phyloP scores from a whole-genome alignment of 352 stramenopile species.

The Phytophthora litchii region DNA sequence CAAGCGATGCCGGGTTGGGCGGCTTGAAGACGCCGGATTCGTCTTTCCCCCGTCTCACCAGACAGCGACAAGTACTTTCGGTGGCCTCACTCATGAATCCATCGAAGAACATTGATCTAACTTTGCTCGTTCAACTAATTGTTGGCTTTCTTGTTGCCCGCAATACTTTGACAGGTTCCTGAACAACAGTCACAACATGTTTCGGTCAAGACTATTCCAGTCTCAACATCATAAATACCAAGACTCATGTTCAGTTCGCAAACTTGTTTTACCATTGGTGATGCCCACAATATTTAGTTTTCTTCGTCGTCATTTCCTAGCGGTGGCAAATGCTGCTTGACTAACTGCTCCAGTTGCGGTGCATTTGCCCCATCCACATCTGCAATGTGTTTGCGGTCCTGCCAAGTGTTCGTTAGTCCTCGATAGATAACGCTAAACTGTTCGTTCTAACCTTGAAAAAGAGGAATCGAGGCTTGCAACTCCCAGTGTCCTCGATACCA shows the following conservation, averaged over 20 bases:
- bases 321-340: constrained; percentile 66
- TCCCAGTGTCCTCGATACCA: constrained; percentile 56
- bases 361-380: constrained; percentile 67
- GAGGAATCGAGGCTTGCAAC: constrained; percentile 72
- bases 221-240: constrained; percentile 9
- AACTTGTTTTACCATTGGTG: not conserved
- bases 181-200: not conserved
- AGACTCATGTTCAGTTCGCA: constrained; percentile 8
- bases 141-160: no score
- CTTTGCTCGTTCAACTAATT: not conserved
- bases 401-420: constrained; percentile 7
- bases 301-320: constrained; percentile 62
- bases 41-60: constrained; percentile 38
- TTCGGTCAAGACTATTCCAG: not conserved
- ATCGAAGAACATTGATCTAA: constrained; percentile 13
- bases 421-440: not conserved
- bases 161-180: not conserved
- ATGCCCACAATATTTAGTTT: constrained; percentile 22
- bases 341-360: constrained; percentile 62
- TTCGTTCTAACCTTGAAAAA: constrained; percentile 51
- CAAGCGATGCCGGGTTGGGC: constrained; percentile 67
- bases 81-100: constrained; percentile 2
- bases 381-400: constrained; percentile 66
- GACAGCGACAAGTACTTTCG: constrained; percentile 15
- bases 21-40: constrained; percentile 65